A percentile compares a stretch with the other conserved stretches of the same genome.
Evolutionary conservation across 2,329 filamentous ascomycete species (phyloP).

Genomic region (Geosmithia putterillii): DNA sequence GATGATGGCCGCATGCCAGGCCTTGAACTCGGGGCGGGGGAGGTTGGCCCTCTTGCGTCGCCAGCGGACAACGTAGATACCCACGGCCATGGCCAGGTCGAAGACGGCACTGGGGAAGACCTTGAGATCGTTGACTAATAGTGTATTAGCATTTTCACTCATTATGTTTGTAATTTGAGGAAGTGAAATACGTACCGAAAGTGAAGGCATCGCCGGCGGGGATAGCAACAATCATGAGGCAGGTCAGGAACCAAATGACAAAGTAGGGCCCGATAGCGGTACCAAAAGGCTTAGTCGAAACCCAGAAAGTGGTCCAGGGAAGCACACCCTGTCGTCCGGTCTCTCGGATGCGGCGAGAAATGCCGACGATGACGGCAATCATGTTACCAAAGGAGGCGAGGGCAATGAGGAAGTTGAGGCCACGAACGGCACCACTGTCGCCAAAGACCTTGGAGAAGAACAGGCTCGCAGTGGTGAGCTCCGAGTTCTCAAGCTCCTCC

Average conservation of each 20-base stretch:
- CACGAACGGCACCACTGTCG: constrained; percentile 28
- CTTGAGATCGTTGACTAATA: constrained; percentile 42
- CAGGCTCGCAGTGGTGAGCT: constrained; percentile 40
- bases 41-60: constrained; percentile 38
- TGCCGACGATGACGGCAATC: constrained; percentile 39
- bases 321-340: constrained; percentile 49
- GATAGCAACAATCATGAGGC: constrained; percentile 47
- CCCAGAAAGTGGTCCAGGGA: constrained; percentile 49
- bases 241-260: constrained; percentile 43
- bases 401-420: constrained; percentile 43
- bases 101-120: constrained; percentile 49
- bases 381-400: constrained; percentile 48
- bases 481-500: constrained; percentile 36
- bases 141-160: no score
- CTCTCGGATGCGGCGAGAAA: constrained; percentile 45
- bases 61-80: constrained; percentile 44
- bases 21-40: constrained; percentile 36
- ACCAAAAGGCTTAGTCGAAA: constrained; percentile 48
- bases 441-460: constrained; percentile 51
- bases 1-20: constrained; percentile 44
- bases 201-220: constrained; percentile 54
- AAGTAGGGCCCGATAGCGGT: constrained; percentile 48
- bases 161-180: no score
- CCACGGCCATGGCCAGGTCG: constrained; percentile 39
- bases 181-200: constrained; percentile 20